Conservation (phyloP, 345 rosid genomes). For the Linum tenue region DNA sequence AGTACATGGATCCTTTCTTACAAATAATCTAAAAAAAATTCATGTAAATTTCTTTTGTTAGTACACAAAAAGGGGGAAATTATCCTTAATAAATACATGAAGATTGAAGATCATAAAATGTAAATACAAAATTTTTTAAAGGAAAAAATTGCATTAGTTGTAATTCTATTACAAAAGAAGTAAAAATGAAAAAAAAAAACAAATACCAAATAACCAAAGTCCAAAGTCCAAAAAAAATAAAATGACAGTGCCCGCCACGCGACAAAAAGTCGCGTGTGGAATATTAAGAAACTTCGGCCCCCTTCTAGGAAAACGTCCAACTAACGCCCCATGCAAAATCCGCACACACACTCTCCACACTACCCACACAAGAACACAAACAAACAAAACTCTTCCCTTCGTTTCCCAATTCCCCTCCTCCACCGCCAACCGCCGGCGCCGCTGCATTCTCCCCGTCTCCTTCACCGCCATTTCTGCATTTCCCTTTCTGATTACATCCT, state of each 20-base stretch:
- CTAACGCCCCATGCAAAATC: slow-evolving; percentile 39
- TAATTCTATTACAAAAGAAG: background rate
- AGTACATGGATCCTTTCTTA: no score
- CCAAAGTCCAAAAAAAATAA: background rate
- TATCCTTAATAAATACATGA: no score
- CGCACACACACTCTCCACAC: slow-evolving; percentile 8
- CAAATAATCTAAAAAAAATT: no score
- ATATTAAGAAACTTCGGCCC: background rate
- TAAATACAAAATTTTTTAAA: no score
- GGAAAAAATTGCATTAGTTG: background rate
- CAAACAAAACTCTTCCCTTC: background rate
- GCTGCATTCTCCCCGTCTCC: background rate
- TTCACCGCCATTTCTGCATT: background rate
- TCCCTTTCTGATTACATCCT: background rate
- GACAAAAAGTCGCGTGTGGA: slow-evolving; percentile 13
- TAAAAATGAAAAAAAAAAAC: background rate
- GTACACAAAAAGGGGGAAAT: no score
- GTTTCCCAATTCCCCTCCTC: slow-evolving; percentile 1
- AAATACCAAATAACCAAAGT: background rate
- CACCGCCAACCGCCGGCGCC: background rate
- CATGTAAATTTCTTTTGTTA: no score
- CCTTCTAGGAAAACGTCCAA: slow-evolving; percentile 17
- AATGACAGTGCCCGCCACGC: background rate
- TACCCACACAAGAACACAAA: background rate
- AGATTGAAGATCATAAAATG: no score